Percentiles rank a stretch among this genome's conserved stretches.
Conservation (phyloP, 192 early-diverging fungal genomes). For the Phlyctochytrium arcticum region DNA sequence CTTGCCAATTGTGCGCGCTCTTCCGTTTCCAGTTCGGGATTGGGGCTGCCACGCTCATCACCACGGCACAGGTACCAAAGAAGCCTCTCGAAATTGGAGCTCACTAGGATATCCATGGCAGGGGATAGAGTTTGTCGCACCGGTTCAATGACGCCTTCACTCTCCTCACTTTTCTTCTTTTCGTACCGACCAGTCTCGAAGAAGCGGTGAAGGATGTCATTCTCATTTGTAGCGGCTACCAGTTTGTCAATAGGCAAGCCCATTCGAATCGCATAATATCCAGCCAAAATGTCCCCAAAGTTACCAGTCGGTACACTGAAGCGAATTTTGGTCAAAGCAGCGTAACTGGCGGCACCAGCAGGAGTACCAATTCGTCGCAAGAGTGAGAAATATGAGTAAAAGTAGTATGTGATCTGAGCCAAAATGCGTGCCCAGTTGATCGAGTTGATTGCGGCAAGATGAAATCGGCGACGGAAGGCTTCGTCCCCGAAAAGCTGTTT, state of each 20-base stretch:
- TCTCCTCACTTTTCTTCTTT: conserved; percentile 51
- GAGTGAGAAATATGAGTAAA: conserved; percentile 77
- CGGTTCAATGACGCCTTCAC: conserved; percentile 32
- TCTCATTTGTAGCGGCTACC: conserved; percentile 92
- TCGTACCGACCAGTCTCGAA: conserved; percentile 78
- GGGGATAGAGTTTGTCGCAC: conserved; percentile 76
- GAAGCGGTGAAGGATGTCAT: conserved; percentile 97
- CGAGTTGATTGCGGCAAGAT: conserved; percentile 93
- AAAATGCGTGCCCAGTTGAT: conserved; percentile 99
- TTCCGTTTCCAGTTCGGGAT: conserved; percentile 24
- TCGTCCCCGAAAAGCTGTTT: conserved; percentile 82
- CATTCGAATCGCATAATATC: conserved; percentile 86
- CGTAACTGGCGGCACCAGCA: background rate
- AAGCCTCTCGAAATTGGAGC: conserved; percentile 96
- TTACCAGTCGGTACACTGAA: conserved; percentile 97
- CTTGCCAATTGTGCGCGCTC: conserved; percentile 23
- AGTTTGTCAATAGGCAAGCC: conserved; percentile 83
- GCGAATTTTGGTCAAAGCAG: conserved; percentile 25
- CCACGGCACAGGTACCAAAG: conserved; percentile 72
- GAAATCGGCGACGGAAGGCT: conserved; percentile 68
- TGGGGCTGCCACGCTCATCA: conserved; percentile 10
- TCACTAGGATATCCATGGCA: conserved; percentile 97
- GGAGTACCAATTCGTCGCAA: conserved; percentile 4
- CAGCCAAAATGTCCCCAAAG: conserved; percentile 90
- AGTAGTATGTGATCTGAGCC: conserved; percentile 95